Evolutionary conservation across 257 asterid genomes (phyloP).

Genomic region (Nicotiana noctiflora): DNA sequence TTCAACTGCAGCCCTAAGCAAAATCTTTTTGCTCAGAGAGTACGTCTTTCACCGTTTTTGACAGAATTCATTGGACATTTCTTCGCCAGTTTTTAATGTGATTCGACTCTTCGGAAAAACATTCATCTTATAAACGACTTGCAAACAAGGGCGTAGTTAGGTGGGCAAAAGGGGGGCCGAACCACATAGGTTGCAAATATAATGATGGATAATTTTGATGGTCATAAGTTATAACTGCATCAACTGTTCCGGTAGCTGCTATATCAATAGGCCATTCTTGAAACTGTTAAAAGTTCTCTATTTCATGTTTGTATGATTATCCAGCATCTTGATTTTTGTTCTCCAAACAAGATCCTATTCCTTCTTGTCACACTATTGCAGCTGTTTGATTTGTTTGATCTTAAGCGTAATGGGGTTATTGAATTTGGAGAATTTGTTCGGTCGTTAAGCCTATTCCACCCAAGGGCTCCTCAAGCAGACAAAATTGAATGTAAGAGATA

Average conservation of each 20-base stretch:
- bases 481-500: conserved; percentile 40
- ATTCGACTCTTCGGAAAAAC: neutral
- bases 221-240: neutral
- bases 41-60: conserved; percentile 18
- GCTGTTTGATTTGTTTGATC: conserved; percentile 72
- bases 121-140: too few species aligned
- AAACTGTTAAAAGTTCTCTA: neutral
- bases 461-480: conserved; percentile 41
- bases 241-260: neutral
- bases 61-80: neutral
- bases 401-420: conserved; percentile 55
- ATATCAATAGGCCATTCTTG: neutral
- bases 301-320: neutral
- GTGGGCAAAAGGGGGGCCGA: too few species aligned
- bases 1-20: conserved; percentile 43
- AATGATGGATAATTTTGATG: neutral
- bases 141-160: neutral
- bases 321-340: neutral
- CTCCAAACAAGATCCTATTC: conserved; percentile 1
- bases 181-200: too few species aligned
- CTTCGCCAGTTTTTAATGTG: neutral
- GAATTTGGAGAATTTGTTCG: conserved; percentile 77
- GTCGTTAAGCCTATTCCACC: conserved; percentile 56
- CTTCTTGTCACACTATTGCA: conserved; percentile 20
- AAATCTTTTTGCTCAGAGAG: conserved; percentile 70